phyloP scores from a whole-genome alignment of 495 filamentous ascomycete species.

The Penicillium canariense region DNA sequence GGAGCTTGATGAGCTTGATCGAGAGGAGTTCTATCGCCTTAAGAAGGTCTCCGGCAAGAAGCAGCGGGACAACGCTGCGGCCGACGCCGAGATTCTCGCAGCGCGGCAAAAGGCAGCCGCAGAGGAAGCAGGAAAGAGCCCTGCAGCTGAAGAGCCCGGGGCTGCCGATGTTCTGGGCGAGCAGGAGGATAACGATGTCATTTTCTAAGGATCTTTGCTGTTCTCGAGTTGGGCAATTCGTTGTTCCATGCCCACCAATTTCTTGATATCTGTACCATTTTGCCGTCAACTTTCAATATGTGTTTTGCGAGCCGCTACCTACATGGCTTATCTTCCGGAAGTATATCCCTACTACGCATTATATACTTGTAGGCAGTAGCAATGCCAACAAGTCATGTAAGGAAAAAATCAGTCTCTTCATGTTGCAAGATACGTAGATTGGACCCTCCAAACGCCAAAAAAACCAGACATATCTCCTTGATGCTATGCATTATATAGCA shows the following conservation, averaged over 20 bases:
- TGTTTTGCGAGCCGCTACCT: slow-evolving; percentile 9
- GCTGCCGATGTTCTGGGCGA: slow-evolving; percentile 73
- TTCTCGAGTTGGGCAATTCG: slow-evolving; percentile 4
- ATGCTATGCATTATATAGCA: slow-evolving; percentile 8
- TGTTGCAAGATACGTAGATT: slow-evolving; percentile 23
- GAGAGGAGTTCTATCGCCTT: slow-evolving; percentile 96
- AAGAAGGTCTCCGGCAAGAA: slow-evolving; percentile 99
- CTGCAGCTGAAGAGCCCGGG: slow-evolving; percentile 41
- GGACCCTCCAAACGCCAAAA: slow-evolving; percentile 35
- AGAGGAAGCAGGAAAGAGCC: slow-evolving; percentile 30
- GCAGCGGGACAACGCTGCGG: slow-evolving; percentile 72
- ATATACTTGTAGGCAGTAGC: background rate
- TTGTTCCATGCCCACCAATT: slow-evolving; percentile 12
- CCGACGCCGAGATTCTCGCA: slow-evolving; percentile 68
- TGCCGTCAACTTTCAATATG: background rate
- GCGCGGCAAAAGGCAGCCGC: slow-evolving; percentile 52
- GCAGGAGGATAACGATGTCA: slow-evolving; percentile 89
- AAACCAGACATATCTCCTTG: slow-evolving; percentile 17
- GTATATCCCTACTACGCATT: slow-evolving; percentile 6
- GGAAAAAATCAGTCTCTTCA: slow-evolving; percentile 9
- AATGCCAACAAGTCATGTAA: too few species aligned
- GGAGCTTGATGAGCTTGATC: slow-evolving; percentile 94
- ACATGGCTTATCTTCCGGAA: slow-evolving; percentile 8
- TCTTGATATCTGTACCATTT: slow-evolving; percentile 26
- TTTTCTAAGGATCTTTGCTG: slow-evolving; percentile 61